These are phyloP conservation scores for Diddensiella santjacobensis DNA, from an alignment of 805 yeast species.

Conservation along the genomic window DNA sequence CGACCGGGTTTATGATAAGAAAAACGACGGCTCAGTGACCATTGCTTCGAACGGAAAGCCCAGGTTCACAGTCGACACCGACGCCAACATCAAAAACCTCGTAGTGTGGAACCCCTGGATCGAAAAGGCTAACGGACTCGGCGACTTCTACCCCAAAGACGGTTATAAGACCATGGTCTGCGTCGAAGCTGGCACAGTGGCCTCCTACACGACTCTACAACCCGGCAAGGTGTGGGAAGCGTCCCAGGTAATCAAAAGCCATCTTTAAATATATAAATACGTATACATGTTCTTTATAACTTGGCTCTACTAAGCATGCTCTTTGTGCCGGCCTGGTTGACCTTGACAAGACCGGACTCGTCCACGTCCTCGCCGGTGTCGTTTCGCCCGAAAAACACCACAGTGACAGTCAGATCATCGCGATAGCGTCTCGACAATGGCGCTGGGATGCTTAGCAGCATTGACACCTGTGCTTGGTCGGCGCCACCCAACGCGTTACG, in stretches of 20 bases:
- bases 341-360: slow-evolving; percentile 29
- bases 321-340: slow-evolving; percentile 30
- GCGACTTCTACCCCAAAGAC: slow-evolving; percentile 79
- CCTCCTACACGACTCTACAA: slow-evolving; percentile 55
- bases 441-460: slow-evolving; percentile 84
- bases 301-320: slow-evolving; percentile 7
- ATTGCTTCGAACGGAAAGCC: slow-evolving; percentile 71
- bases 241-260: slow-evolving; percentile 8
- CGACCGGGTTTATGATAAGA: slow-evolving; percentile 74
- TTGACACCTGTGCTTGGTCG: slow-evolving; percentile 78
- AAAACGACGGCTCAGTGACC: slow-evolving; percentile 46
- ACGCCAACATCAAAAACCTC: slow-evolving; percentile 58
- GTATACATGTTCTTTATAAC: background rate
- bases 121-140: slow-evolving; percentile 75
- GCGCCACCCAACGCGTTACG: slow-evolving; percentile 93
- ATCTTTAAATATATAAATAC: slow-evolving; percentile 1
- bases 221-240: slow-evolving; percentile 49
- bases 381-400: slow-evolving; percentile 75
- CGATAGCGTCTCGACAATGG: slow-evolving; percentile 89
- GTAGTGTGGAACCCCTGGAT: slow-evolving; percentile 99
- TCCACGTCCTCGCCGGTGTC: slow-evolving; percentile 22
- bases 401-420: slow-evolving; percentile 95
- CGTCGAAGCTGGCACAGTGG: slow-evolving; percentile 89
- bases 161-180: slow-evolving; percentile 90
- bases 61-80: slow-evolving; percentile 53